phyloP scores from a whole-genome alignment of 2,329 filamentous ascomycete genomes.

The Neonectria punicea region DNA sequence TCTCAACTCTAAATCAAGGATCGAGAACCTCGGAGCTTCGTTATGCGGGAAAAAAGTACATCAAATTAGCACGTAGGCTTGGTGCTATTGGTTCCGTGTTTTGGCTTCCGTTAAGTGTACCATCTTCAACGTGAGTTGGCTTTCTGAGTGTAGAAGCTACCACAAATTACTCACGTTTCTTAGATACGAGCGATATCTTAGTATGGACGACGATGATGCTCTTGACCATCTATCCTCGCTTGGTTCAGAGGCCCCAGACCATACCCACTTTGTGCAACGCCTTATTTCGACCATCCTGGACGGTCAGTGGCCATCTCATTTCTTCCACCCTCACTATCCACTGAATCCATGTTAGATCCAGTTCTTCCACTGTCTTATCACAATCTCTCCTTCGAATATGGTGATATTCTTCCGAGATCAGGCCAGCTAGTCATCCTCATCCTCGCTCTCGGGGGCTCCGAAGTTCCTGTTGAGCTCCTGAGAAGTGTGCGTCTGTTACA shows the following conservation, averaged over 20 bases:
- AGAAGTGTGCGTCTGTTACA: slow-evolving; percentile 34
- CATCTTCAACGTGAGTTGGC: slow-evolving; percentile 46
- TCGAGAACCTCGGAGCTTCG: slow-evolving; percentile 40
- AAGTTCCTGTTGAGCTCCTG: slow-evolving; percentile 40
- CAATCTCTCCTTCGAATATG: slow-evolving; percentile 41
- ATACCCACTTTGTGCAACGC: slow-evolving; percentile 36
- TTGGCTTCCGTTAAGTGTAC: slow-evolving; percentile 47
- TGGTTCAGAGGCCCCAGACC: slow-evolving; percentile 23
- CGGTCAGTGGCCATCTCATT: neutral
- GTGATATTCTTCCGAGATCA: slow-evolving; percentile 36
- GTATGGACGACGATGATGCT: slow-evolving; percentile 46
- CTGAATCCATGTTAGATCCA: slow-evolving; percentile 13
- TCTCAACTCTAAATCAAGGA: slow-evolving; percentile 33
- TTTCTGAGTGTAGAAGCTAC: rapidly evolving
- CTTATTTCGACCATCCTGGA: slow-evolving; percentile 37
- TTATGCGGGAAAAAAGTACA: slow-evolving; percentile 48
- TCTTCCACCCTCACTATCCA: neutral
- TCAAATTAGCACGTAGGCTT: slow-evolving; percentile 46
- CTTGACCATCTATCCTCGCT: slow-evolving; percentile 44
- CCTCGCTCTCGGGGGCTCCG: slow-evolving; percentile 33
- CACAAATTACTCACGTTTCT: neutral
- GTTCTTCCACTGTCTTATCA: slow-evolving; percentile 29
- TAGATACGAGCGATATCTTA: slow-evolving; percentile 49
- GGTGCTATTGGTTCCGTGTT: slow-evolving; percentile 45
- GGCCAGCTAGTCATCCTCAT: slow-evolving; percentile 44